Evolutionary conservation across 768 basidiomycete species (phyloP).

Genomic region (Fomitopsis pulvina): DNA sequence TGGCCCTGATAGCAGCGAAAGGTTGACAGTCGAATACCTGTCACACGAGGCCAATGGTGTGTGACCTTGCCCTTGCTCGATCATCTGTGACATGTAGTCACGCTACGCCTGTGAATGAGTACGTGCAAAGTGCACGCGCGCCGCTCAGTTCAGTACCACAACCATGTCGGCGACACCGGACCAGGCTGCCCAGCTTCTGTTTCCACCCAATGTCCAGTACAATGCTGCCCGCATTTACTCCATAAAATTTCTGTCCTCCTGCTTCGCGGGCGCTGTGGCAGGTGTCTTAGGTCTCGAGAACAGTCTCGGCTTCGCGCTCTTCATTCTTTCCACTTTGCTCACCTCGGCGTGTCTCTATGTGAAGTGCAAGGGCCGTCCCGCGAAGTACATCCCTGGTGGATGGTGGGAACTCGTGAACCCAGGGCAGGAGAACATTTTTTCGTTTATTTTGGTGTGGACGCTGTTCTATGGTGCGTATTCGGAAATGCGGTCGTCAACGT

Average conservation of each 20-base stretch:
- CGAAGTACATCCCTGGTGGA: constrained; percentile 58
- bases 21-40: background rate
- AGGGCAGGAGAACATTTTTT: constrained; percentile 86
- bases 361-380: constrained; percentile 64
- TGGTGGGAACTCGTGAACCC: constrained; percentile 68
- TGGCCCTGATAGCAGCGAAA: background rate
- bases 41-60: too few species aligned
- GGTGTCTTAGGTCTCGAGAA: constrained; percentile 89
- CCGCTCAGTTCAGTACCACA: constrained; percentile 4
- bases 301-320: constrained; percentile 74
- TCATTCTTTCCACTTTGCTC: constrained; percentile 58
- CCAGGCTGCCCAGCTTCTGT: constrained; percentile 52
- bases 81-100: too few species aligned
- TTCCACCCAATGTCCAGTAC: constrained; percentile 56
- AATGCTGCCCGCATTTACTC: constrained; percentile 52
- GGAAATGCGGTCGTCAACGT: background rate
- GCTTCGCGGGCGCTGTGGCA: constrained; percentile 82
- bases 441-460: constrained; percentile 92
- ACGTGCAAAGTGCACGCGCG: too few species aligned
- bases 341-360: constrained; percentile 64
- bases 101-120: too few species aligned
- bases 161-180: constrained; percentile 31
- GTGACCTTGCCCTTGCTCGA: too few species aligned
- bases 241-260: constrained; percentile 76
- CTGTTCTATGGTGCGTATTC: constrained; percentile 73